These are phyloP conservation scores for Wickerhamomyces sp. DNA, from an alignment of 1,139 yeast genomes.

Conservation along the genomic window DNA sequence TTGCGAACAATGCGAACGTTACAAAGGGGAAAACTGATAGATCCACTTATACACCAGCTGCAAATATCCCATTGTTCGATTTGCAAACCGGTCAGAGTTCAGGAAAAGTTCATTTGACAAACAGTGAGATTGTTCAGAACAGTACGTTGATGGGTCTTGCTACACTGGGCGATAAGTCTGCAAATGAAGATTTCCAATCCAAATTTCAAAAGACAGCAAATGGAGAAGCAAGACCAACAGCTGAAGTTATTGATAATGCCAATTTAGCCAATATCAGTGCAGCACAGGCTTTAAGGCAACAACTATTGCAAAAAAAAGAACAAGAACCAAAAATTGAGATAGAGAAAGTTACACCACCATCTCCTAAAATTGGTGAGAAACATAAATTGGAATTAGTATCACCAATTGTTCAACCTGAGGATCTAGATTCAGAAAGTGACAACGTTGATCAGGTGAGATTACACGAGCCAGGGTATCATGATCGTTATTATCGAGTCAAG, in stretches of 20 bases:
- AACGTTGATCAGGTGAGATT: constrained; percentile 59
- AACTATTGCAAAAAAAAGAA: constrained; percentile 22
- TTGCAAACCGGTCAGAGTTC: constrained; percentile 64
- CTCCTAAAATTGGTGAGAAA: constrained; percentile 10
- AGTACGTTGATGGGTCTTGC: constrained; percentile 68
- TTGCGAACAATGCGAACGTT: constrained; percentile 20
- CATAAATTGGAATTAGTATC: neutral
- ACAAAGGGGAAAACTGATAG: constrained; percentile 61
- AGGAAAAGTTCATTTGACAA: constrained; percentile 63
- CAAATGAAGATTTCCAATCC: constrained; percentile 59
- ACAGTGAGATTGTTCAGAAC: constrained; percentile 68
- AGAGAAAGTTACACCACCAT: neutral
- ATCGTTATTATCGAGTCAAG: constrained; percentile 74
- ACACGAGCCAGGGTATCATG: constrained; percentile 85
- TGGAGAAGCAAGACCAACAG: constrained; percentile 23
- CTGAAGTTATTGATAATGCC: constrained; percentile 28
- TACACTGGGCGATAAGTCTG: constrained; percentile 51
- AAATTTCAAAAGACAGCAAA: constrained; percentile 39
- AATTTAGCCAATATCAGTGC: constrained; percentile 34
- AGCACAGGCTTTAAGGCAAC: constrained; percentile 37
- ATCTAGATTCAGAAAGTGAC: constrained; percentile 22
- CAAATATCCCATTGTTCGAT: constrained; percentile 72
- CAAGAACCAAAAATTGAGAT: too few relatives aligned
- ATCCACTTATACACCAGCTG: constrained; percentile 69
- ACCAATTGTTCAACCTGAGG: neutral